phyloP scores from a whole-genome alignment of 129 eudicot species.

The Ambrosia artemisiifolia region DNA sequence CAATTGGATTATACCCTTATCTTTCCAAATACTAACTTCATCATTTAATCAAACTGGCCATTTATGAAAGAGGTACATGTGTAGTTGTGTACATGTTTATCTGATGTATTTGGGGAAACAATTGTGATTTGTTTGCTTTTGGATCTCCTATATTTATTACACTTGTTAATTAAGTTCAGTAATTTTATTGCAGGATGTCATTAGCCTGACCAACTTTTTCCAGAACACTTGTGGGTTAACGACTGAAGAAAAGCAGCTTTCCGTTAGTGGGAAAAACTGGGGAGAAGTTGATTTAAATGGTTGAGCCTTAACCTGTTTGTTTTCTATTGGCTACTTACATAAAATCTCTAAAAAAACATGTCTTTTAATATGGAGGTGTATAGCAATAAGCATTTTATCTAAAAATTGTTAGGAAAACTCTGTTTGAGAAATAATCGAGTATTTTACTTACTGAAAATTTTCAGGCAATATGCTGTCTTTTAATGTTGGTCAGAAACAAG shows the following conservation, averaged over 20 bases:
- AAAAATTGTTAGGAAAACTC: constrained; percentile 12
- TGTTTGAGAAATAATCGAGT: background rate
- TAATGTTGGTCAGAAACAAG: constrained; percentile 78
- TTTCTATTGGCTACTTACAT: constrained; percentile 6
- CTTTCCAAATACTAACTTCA: background rate
- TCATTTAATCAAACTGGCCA: background rate
- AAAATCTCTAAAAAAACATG: constrained; percentile 15
- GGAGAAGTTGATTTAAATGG: constrained; percentile 94
- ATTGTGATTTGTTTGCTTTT: background rate
- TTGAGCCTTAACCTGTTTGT: constrained; percentile 25
- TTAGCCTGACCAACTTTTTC: constrained; percentile 68
- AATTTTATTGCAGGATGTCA: constrained; percentile 72
- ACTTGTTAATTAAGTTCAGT: constrained; percentile 6
- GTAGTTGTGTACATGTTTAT: constrained; percentile 3
- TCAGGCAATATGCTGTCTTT: constrained; percentile 83
- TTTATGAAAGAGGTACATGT: background rate
- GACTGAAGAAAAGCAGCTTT: constrained; percentile 87
- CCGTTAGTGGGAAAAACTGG: constrained; percentile 90
- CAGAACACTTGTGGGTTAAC: constrained; percentile 58
- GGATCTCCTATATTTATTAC: background rate
- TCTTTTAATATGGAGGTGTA: background rate
- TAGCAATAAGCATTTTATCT: background rate
- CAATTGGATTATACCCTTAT: background rate
- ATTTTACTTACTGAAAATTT: constrained; percentile 10
- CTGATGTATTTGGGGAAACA: background rate